Evolutionary conservation across 768 basidiomycete genomes (phyloP), one percentile per base, ranked within the genome.

Genomic region (Megacollybia marginata): DNA sequence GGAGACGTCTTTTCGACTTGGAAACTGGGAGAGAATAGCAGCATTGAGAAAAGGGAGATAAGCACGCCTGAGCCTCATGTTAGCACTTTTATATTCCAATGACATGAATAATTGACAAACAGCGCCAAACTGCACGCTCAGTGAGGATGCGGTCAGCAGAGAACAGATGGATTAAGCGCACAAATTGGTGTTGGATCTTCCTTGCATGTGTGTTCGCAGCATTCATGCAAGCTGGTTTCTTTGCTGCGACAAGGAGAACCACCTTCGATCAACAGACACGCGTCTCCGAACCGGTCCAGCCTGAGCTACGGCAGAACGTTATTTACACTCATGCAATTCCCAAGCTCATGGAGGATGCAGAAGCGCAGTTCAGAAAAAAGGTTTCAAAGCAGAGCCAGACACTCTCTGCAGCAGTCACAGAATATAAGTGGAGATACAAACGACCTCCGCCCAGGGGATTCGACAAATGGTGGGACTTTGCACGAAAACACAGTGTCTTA

Each of bases 401-500:
- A 1, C 73, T 98, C 33, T 69, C 70, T 36, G 79, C 80, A 23
- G 95, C 95, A 1, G 89, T 91, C 0, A 64, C 65, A 9, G 92
- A 95, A 64, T 99, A 99, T 67, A 79, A 70, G 55, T 69, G 76
- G 49, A 74, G 93, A 51, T 93, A 95, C 65, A 70, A 71, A 9
- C 78, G 88, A 34, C 68, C 80, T 33, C 96, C 96, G 5, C 95
- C 96, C 0, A 79, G 76, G 40, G 95, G 93, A 1, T 99, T 98
- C 55, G 94, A 92, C 60, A 68, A 76, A 28, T 97, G 95, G 95
- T 95, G 83, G 79, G 61, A 66, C 42, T 97, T 92, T 64, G 88
- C 85, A 12, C 69, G 76, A 62, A 71, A 80, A 50, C 78, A 91
- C 64, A 67, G 78, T 6, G 83, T 89, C 44, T 79, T 82, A 57